phyloP scores from a whole-genome alignment of 2,329 filamentous ascomycete genomes.

The Zarea fungicola region DNA sequence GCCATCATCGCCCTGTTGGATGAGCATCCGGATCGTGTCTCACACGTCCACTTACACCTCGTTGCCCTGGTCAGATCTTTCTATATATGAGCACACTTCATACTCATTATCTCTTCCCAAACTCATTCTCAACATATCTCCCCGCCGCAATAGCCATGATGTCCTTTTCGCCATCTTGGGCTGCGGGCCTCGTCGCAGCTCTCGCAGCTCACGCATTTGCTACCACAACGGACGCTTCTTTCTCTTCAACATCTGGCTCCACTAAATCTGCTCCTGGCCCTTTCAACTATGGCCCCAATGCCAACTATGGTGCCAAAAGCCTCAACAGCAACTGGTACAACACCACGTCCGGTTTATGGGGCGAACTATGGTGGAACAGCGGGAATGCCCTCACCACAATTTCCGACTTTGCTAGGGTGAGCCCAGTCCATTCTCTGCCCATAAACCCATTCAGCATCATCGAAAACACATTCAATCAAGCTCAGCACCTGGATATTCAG shows the following conservation, averaged over 20 bases:
- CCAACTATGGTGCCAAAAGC: constrained; percentile 30
- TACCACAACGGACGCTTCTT: background rate
- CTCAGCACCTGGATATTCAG: constrained; percentile 35
- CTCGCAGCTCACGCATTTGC: background rate
- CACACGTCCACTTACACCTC: constrained; percentile 1
- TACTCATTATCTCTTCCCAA: too few relatives aligned
- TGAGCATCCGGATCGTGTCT: too few relatives aligned
- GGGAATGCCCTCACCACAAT: constrained; percentile 62
- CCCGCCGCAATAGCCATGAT: background rate
- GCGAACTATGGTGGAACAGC: constrained; percentile 67
- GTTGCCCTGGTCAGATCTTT: background rate
- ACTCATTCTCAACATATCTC: too few relatives aligned
- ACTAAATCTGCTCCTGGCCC: constrained; percentile 15
- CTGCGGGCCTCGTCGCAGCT: background rate
- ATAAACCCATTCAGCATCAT: constrained; percentile 37
- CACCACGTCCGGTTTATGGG: constrained; percentile 54
- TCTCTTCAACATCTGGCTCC: background rate
- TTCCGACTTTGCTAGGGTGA: constrained; percentile 45
- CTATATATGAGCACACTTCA: too few relatives aligned
- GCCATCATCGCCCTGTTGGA: too few relatives aligned
- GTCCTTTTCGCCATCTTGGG: background rate
- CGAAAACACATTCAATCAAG: constrained; percentile 40
- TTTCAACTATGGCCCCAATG: constrained; percentile 27
- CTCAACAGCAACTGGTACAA: constrained; percentile 59
- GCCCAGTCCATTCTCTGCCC: constrained; percentile 27